Conservation (phyloP, 1,139 yeast species). For the Debaryomyces nepalensis region DNA sequence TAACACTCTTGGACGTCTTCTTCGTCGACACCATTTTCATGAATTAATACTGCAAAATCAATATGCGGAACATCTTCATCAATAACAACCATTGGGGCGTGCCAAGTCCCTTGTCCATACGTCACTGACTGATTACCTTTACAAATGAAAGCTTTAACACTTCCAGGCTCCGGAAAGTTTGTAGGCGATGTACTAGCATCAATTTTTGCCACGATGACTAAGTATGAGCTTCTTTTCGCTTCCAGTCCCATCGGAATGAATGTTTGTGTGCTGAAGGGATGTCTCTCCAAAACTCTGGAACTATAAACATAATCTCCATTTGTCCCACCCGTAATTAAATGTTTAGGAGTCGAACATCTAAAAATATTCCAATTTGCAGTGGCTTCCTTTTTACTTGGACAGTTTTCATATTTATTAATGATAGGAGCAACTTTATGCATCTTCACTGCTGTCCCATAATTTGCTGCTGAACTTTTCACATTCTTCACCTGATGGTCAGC, state of each 20-base stretch:
- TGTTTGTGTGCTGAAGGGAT: conserved; percentile 89
- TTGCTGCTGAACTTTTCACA: conserved; percentile 56
- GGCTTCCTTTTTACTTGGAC: conserved; percentile 51
- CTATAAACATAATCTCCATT: conserved; percentile 42
- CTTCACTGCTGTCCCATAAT: conserved; percentile 92
- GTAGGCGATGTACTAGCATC: conserved; percentile 39
- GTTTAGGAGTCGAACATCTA: conserved; percentile 76
- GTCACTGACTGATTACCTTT: conserved; percentile 88
- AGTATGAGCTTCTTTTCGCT: conserved; percentile 53
- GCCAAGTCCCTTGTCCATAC: conserved; percentile 74
- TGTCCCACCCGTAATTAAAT: conserved; percentile 44
- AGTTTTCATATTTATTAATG: conserved; percentile 50
- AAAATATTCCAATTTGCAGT: conserved; percentile 83
- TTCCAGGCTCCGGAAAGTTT: conserved; percentile 62
- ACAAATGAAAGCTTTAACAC: conserved; percentile 71
- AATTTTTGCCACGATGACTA: conserved; percentile 80
- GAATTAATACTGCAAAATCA: conserved; percentile 85
- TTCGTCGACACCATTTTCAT: conserved; percentile 77
- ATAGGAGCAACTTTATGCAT: conserved; percentile 74
- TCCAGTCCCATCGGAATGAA: conserved; percentile 85
- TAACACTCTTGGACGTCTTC: conserved; percentile 86
- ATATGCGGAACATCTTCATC: conserved; percentile 53
- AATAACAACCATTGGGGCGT: conserved; percentile 91
- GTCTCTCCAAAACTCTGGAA: conserved; percentile 82
- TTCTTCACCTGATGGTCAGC: conserved; percentile 48